Base-by-base conservation (phyloP, 768 basidiomycete genomes). In the Calocybe indica region DNA sequence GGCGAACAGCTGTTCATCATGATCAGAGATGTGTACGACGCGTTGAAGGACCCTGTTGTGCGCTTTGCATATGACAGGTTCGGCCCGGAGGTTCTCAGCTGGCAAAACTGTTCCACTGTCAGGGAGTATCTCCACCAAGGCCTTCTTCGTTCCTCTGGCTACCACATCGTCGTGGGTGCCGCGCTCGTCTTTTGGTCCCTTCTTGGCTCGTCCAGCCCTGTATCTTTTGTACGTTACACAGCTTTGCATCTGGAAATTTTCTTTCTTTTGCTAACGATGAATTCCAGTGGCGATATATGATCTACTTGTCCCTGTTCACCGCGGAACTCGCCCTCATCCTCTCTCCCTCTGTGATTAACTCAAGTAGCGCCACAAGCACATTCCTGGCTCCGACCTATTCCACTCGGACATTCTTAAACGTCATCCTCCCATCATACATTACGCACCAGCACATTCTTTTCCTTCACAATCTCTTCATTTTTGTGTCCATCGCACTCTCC, bases 11-110 rank as follows among this genome's bases (percentile, higher is more conserved):
- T 80, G 28, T 93, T 93, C 58, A 85, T 91, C 41, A 62, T 68
- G 40, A 81, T 87, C 5, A 68, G 88, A 49, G 79, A 83, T 57
- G 86, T 81, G 32, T 92, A 81, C 53, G 89, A 93, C 53, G 82
- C 85, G 1, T 62, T 93, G 28, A 88, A 83, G 60, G 74, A 89
- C 53, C 90, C 91, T 3, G 71, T 77, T 7, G 81, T 81, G 39
- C 66, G 90, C 42, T 92, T 91, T 68, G 91, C 89, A 0, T 93
- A 93, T 61, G 91, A 93, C 58, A 90, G 88, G 52, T 93, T 92
- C 57, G 91, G 91, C 0, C 82, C 88, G 8, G 80, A 80, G 31
- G 85, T 83, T 4, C 53, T 88, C 22, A 58, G 48, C 1, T 93
- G 89, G 88, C 73, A 81, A 14, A 55, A 63, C 15, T 86, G 84